Base-by-base conservation (phyloP, 2,329 filamentous ascomycete genomes). In the Pyrenophora graminea region DNA sequence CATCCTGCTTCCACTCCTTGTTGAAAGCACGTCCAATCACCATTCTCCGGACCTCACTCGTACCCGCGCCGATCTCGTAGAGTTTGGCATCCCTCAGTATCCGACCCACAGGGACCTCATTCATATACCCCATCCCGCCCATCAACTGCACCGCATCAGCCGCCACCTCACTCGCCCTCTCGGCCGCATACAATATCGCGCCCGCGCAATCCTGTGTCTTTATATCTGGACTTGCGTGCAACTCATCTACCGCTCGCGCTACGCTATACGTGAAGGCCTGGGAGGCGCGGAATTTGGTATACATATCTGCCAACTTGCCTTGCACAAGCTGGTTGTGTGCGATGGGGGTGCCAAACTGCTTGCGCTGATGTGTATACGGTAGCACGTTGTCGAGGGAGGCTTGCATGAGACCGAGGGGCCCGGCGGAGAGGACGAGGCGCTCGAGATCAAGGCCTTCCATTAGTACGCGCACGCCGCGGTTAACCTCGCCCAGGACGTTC, bases 371-470 rank as follows among this genome's bases (percentile, higher is more conserved):
- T 1, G 88, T 87, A 70, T 95, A 99, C 0, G 94, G 94, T 36
- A 97, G 82, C 1, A 88, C 85, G 8, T 93, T 82, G 74, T 97
- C 92, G 39, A 97, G 82, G 4, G 88, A 82, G 5, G 91, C 89
- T 79, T 96, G 91, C 94, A 99, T 99, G 57, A 97, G 85, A 33
- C 93, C 94, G 6, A 99, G 76, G 0, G 94, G 92, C 0, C 94
- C 94, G 15, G 93, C 90, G 64, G 88, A 92, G 41, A 99, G 84
- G 1, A 99, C 93, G 3, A 99, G 82, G 10, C 94, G 84, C 76
- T 99, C 94, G 30, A 99, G 84, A 70, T 99, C 94, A 3, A 99
- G 82, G 1, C 94, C 94, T 70, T 96, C 90, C 94, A 99, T 97
- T 30, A 99, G 80, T 3, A 99, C 93, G 57, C 85, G 85, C 21